Evolutionary conservation across 352 stramenopile species (phyloP).

Genomic region (Phytopythium mirpurense): DNA sequence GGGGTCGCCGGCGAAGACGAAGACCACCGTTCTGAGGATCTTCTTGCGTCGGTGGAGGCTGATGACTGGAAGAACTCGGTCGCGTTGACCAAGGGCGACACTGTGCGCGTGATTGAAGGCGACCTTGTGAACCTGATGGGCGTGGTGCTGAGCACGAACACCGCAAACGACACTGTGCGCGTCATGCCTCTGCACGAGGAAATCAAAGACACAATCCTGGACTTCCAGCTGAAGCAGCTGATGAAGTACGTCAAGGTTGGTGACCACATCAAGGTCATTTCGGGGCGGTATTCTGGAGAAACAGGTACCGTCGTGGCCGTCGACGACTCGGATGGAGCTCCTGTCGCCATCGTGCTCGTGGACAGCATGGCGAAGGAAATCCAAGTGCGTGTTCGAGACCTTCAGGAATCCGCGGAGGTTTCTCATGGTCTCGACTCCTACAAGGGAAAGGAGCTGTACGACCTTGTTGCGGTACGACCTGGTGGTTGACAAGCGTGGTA

Average conservation of each 20-base stretch:
- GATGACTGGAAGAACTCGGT: constrained; percentile 90
- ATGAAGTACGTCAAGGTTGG: constrained; percentile 92
- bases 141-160: constrained; percentile 87
- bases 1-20: constrained; percentile 56
- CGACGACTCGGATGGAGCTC: constrained; percentile 75
- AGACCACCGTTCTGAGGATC: constrained; percentile 58
- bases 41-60: constrained; percentile 65
- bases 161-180: constrained; percentile 80
- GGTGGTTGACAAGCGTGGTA: background rate
- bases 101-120: constrained; percentile 83
- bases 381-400: constrained; percentile 85
- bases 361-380: constrained; percentile 90
- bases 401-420: constrained; percentile 88
- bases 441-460: constrained; percentile 88
- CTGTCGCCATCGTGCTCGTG: constrained; percentile 84
- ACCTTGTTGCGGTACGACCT: constrained; percentile 76
- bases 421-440: constrained; percentile 86
- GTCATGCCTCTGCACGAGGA: constrained; percentile 89
- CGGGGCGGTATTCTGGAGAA: constrained; percentile 84
- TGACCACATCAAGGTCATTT: constrained; percentile 90
- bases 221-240: constrained; percentile 86
- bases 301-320: constrained; percentile 88
- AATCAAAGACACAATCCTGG: constrained; percentile 88
- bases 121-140: constrained; percentile 89
- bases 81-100: constrained; percentile 86